Evolutionary conservation across 2,329 filamentous ascomycete genomes (phyloP).

Genomic region (Cladobotryum mycophilum): DNA sequence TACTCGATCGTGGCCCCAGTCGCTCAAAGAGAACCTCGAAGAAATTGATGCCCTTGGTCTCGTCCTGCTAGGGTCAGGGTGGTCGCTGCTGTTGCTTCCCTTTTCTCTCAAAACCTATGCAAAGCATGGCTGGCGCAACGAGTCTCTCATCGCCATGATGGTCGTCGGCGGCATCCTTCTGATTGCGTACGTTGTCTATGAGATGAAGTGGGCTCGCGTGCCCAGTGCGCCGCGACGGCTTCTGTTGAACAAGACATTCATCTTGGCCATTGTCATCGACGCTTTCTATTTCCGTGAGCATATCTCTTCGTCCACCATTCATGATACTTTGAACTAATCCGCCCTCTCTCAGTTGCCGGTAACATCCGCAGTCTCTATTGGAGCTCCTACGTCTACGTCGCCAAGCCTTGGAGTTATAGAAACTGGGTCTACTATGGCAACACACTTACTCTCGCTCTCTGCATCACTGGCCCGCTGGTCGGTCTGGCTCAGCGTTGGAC

Average conservation of each 20-base stretch:
- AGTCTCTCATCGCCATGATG: conserved; percentile 37
- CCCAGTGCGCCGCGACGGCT: conserved; percentile 21
- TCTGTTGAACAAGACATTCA: conserved; percentile 25
- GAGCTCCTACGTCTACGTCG: conserved; percentile 28
- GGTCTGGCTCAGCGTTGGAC: conserved; percentile 27
- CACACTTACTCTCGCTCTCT: conserved; percentile 29
- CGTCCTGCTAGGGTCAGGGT: conserved; percentile 40
- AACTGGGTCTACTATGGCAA: conserved; percentile 31
- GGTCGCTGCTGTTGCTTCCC: conserved; percentile 58
- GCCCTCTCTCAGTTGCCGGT: conserved; percentile 20
- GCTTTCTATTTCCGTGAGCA: conserved; percentile 21
- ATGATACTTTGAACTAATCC: neutral
- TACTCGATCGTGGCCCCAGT: conserved; percentile 17
- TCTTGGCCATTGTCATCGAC: conserved; percentile 25
- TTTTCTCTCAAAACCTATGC: conserved; percentile 50
- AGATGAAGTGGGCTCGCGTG: conserved; percentile 27
- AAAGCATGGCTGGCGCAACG: conserved; percentile 33
- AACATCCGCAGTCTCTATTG: conserved; percentile 26
- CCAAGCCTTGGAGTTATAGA: conserved; percentile 28
- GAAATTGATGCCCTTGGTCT: conserved; percentile 32
- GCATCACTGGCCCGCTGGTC: conserved; percentile 27
- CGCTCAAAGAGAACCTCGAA: conserved; percentile 35
- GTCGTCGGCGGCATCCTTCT: conserved; percentile 35
- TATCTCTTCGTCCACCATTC: neutral
- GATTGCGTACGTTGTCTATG: conserved; percentile 40